phyloP scores from a whole-genome alignment of 2,329 filamentous ascomycete species.

The Diaporthe batatas region DNA sequence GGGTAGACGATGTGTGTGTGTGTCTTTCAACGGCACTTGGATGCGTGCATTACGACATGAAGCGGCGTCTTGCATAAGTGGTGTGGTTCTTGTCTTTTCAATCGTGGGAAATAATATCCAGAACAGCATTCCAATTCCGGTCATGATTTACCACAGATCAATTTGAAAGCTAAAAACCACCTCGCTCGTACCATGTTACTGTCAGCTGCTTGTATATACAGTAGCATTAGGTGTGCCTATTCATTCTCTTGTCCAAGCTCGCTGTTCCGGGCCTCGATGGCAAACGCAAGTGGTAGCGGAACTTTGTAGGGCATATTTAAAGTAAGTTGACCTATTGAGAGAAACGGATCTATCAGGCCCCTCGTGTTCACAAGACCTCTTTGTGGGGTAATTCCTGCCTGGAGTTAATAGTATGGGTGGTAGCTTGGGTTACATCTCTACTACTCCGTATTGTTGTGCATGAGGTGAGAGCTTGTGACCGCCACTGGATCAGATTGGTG shows the following conservation, averaged over 20 bases:
- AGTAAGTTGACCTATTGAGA: no score
- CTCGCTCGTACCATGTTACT: neutral
- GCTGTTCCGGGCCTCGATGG: no score
- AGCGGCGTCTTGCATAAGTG: constrained; percentile 18
- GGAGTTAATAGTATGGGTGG: neutral
- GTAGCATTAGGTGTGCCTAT: neutral
- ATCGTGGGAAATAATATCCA: constrained; percentile 20
- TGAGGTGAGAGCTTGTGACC: neutral
- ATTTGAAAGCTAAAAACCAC: no score
- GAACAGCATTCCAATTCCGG: neutral
- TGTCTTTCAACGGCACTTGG: constrained; percentile 1
- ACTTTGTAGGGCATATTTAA: no score
- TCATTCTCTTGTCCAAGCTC: neutral
- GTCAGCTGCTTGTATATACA: neutral
- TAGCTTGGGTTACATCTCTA: neutral
- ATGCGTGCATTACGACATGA: neutral
- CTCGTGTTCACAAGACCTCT: no score
- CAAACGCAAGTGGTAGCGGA: neutral
- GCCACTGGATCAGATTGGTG: neutral
- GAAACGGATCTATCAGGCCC: no score
- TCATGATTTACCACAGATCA: neutral
- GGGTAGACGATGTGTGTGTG: neutral
- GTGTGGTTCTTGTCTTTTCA: neutral
- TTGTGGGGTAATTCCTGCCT: no score
- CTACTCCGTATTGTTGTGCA: neutral